Evolutionary conservation across 495 filamentous ascomycete species (phyloP).

Genomic region (Tuber brumale): DNA sequence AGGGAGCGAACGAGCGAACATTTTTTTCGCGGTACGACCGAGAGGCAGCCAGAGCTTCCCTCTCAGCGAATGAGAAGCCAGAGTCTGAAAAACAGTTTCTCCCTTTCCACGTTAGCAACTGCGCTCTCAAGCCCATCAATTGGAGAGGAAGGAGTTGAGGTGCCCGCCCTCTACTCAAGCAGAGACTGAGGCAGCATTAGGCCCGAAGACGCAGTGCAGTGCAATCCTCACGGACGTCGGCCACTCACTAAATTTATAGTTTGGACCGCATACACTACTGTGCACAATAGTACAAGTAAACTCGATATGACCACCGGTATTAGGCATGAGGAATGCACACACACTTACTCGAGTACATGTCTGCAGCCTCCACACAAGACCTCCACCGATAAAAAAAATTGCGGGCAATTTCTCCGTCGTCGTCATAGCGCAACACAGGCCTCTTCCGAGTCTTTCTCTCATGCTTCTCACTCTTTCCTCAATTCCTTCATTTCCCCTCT

Average conservation of each 20-base stretch:
- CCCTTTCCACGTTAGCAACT: neutral
- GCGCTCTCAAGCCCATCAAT: neutral
- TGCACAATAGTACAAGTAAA: neutral
- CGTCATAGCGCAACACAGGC: neutral
- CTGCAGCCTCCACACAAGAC: neutral
- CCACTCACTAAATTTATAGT: neutral
- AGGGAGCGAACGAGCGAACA: neutral
- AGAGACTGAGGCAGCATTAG: neutral
- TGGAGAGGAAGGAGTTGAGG: neutral
- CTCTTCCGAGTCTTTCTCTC: constrained; percentile 3
- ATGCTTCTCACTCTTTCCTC: constrained; percentile 5
- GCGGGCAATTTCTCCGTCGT: neutral
- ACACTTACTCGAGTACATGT: neutral
- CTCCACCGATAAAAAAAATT: neutral
- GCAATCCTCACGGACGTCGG: neutral
- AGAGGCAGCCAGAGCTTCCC: constrained; percentile 2
- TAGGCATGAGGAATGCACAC: neutral
- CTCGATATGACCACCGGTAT: neutral
- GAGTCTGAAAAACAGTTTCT: constrained; percentile 2
- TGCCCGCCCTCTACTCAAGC: neutral
- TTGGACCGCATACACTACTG: neutral
- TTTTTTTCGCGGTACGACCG: constrained; percentile 2
- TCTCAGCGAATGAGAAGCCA: neutral
- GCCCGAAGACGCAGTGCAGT: neutral
- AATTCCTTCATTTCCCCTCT: constrained; percentile 13